Evolutionary conservation across 306 rosid species (phyloP).

Genomic region (Ormosia semicastrata): DNA sequence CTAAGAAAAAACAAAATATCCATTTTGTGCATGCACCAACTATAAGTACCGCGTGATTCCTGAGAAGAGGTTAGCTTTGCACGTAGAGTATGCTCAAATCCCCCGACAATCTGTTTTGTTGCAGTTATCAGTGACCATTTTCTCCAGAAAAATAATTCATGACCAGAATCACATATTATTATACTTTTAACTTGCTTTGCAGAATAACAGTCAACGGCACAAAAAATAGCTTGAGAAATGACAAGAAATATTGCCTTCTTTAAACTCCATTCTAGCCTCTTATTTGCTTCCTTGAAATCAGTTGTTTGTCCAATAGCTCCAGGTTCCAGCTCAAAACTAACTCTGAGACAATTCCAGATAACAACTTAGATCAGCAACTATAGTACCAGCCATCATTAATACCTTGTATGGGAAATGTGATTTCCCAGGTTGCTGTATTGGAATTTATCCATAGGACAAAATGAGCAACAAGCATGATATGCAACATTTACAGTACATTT

Average conservation of each 20-base stretch:
- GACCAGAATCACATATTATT: not conserved
- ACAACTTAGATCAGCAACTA: conserved; percentile 20
- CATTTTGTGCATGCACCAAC: conserved; percentile 14
- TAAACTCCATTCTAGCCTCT: conserved; percentile 79
- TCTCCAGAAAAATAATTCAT: conserved; percentile 1
- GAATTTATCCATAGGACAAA: not conserved
- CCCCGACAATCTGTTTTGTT: conserved; percentile 66
- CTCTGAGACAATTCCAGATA: conserved; percentile 49
- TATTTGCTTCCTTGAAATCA: conserved; percentile 76
- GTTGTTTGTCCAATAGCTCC: conserved; percentile 74
- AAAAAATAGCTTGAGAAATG: not conserved
- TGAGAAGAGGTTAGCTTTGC: conserved; percentile 81
- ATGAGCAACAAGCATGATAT: conserved; percentile 13
- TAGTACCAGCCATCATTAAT: not conserved
- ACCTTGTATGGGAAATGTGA: not conserved
- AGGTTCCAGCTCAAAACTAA: conserved; percentile 82
- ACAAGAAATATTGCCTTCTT: conserved; percentile 60
- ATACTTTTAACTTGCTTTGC: not conserved
- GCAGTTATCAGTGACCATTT: conserved; percentile 36
- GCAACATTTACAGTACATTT: not conserved
- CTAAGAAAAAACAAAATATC: not conserved
- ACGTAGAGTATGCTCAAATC: conserved; percentile 76
- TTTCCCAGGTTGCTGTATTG: not conserved
- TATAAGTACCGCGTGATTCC: conserved; percentile 57
- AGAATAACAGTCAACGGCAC: not conserved